Percentiles rank a stretch among this genome's conserved stretches.
phyloP scores from a whole-genome alignment of 2,329 filamentous ascomycete genomes.

The Cryphonectria japonica region DNA sequence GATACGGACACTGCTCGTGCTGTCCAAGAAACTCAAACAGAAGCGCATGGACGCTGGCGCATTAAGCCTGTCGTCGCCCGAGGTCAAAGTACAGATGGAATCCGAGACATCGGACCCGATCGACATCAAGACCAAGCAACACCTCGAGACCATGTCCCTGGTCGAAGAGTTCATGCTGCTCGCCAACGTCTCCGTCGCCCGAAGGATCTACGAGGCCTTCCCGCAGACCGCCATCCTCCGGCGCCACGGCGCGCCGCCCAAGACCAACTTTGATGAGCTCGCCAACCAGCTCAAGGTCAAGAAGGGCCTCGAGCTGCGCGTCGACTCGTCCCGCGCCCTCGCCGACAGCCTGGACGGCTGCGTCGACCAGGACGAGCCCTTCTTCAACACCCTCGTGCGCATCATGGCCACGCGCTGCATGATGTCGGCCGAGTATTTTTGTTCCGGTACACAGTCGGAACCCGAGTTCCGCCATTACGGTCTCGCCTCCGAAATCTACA shows the following conservation, averaged over 20 bases:
- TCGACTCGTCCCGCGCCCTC: conserved; percentile 88
- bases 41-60: conserved; percentile 97
- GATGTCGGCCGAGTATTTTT: conserved; percentile 99
- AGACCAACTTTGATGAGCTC: conserved; percentile 95
- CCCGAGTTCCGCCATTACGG: conserved; percentile 97
- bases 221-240: conserved; percentile 94
- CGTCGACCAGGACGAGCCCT: conserved; percentile 78
- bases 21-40: conserved; percentile 91
- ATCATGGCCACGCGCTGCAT: conserved; percentile 98
- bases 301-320: conserved; percentile 76
- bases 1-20: conserved; percentile 82
- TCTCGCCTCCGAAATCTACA: conserved; percentile 95
- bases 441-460: conserved; percentile 88
- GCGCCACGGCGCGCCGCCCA: conserved; percentile 88
- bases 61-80: conserved; percentile 93
- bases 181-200: conserved; percentile 92
- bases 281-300: conserved; percentile 89
- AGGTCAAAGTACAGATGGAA: conserved; percentile 94
- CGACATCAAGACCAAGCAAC: conserved; percentile 93
- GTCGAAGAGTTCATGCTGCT: conserved; percentile 99
- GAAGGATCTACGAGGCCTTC: conserved; percentile 87
- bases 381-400: conserved; percentile 97
- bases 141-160: conserved; percentile 93
- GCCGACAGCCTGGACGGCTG: conserved; percentile 90
- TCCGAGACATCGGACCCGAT: conserved; percentile 95